Base-by-base conservation (phyloP, 2,329 filamentous ascomycete species). In the Stromatinia cepivora region DNA sequence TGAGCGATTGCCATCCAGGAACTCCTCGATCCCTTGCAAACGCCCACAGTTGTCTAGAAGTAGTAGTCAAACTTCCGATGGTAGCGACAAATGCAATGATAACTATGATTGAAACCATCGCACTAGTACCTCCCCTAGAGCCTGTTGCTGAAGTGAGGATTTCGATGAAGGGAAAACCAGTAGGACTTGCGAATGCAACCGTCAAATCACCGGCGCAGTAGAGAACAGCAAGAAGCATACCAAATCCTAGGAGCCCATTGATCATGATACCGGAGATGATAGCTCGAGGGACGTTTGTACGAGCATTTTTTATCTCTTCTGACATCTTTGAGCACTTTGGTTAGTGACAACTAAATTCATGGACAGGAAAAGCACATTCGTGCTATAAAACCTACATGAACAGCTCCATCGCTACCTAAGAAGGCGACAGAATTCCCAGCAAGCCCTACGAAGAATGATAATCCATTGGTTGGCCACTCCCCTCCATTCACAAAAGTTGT, bases 81-180 rank as follows among this genome's bases (percentile, higher is more conserved):
- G 39, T 42, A 42, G 10, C 39, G 13, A 13, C 9, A 13, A 42
- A 42, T 10, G 39, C 9, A 42, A 42, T 42, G 13, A 42, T 42
- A 42, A 42, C 39, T 42, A 42, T 42, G 39, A 31, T 4, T 31
- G 39, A 42, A 42, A 13, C 39, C 39, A 42, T 42, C 10, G 39
- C 39, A 10, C 10, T 42, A 10, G 39, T 13, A 10, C 39, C 39
- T 10, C 10, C 13, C 39, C 9, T 13, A 10, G 39, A 42, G 39
- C 39, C 39, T 13, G 13, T 13, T 42, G 39, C 39, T 28, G 8
- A 28, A 11, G 48, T 52, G 67, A 84, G 88, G 31, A 88, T 82
- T 64, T 87, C 81, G 74, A 90, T 88, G 72, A 88, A 87, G 0
- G 88, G 86, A 62, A 85, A 86, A 0, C 74, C 75, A 15, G 82